phyloP scores from a whole-genome alignment of 805 yeast genomes.

The Nakazawaea wickerhamii region DNA sequence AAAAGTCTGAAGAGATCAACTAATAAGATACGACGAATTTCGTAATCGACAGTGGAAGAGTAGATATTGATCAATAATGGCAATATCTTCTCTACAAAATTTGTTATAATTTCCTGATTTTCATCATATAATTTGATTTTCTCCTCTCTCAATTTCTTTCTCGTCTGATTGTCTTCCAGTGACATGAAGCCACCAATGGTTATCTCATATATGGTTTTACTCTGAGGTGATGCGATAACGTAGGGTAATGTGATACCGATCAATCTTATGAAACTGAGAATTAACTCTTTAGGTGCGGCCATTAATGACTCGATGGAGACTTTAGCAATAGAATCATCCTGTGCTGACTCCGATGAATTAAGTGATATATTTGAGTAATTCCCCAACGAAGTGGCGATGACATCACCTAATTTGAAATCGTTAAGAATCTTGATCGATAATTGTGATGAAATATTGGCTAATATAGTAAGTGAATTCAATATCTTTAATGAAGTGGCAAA shows the following conservation, averaged over 20 bases:
- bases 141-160: slow-evolving; percentile 23
- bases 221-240: slow-evolving; percentile 11
- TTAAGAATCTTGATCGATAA: slow-evolving; percentile 40
- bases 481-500: slow-evolving; percentile 36
- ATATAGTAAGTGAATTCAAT: slow-evolving; percentile 38
- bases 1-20: slow-evolving; percentile 49
- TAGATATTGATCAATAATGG: slow-evolving; percentile 56
- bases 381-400: slow-evolving; percentile 44
- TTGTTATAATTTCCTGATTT: slow-evolving; percentile 20
- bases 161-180: slow-evolving; percentile 19
- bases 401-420: slow-evolving; percentile 42
- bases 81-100: slow-evolving; percentile 43
- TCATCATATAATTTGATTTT: slow-evolving; percentile 28
- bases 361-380: slow-evolving; percentile 36
- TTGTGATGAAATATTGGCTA: slow-evolving; percentile 37
- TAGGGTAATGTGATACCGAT: slow-evolving; percentile 55
- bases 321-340: too few species aligned
- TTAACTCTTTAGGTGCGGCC: slow-evolving; percentile 65
- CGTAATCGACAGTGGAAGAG: slow-evolving; percentile 66
- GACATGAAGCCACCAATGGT: slow-evolving; percentile 28
- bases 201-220: background rate
- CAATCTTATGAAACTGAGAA: slow-evolving; percentile 49
- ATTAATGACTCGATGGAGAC: slow-evolving; percentile 65
- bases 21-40: slow-evolving; percentile 52
- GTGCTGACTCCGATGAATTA: background rate